phyloP scores from a whole-genome alignment of 768 basidiomycete genomes.

The Termitomyces sp. region DNA sequence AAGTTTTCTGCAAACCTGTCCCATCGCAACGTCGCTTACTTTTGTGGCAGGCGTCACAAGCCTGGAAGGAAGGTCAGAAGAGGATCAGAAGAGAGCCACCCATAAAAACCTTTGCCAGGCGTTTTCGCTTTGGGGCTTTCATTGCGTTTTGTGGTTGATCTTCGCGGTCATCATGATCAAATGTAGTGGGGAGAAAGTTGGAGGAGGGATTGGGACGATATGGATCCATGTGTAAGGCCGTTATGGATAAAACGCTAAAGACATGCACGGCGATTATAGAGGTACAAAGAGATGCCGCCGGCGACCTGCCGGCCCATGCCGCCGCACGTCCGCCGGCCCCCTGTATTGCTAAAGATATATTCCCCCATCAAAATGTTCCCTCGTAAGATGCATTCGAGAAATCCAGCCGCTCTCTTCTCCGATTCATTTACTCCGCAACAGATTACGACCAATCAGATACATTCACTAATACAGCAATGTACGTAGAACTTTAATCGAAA shows the following conservation, averaged over 20 bases:
- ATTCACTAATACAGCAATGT: slow-evolving; percentile 13
- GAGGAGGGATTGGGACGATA: slow-evolving; percentile 26
- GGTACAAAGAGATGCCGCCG: slow-evolving; percentile 29
- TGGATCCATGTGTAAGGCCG: slow-evolving; percentile 34
- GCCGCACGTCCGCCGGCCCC: slow-evolving; percentile 21
- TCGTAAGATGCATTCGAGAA: background rate
- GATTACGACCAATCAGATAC: background rate
- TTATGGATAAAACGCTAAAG: slow-evolving; percentile 17
- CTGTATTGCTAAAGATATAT: background rate
- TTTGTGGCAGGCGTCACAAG: slow-evolving; percentile 84
- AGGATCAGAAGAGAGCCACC: slow-evolving; percentile 1
- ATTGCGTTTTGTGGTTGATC: slow-evolving; percentile 31
- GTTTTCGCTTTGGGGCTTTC: slow-evolving; percentile 52
- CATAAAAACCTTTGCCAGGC: slow-evolving; percentile 44
- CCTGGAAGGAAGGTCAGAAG: slow-evolving; percentile 28
- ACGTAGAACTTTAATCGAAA: slow-evolving; percentile 66
- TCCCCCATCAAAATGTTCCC: background rate
- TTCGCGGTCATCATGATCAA: slow-evolving; percentile 28
- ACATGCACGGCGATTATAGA: slow-evolving; percentile 21
- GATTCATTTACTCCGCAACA: background rate
- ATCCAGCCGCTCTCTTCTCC: background rate
- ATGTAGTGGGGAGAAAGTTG: slow-evolving; percentile 20
- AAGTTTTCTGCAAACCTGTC: slow-evolving; percentile 48
- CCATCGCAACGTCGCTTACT: slow-evolving; percentile 84
- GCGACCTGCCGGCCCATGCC: slow-evolving; percentile 22